Evolutionary conservation across 257 asterid genomes (phyloP).

Genomic region (Paulownia fortunei): DNA sequence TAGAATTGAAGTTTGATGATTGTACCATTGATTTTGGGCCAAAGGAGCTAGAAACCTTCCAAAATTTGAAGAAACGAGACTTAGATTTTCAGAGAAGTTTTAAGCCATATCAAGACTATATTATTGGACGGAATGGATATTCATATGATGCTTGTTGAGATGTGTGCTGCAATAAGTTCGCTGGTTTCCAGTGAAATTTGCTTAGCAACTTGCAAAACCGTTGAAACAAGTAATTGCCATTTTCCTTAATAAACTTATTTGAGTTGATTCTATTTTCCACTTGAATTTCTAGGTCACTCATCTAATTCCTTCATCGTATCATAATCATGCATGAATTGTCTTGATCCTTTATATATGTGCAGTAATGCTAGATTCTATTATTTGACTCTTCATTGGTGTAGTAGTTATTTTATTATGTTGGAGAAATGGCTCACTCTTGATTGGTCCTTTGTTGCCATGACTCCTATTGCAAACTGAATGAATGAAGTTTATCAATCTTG

Average conservation of each 20-base stretch:
- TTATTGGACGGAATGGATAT: not conserved
- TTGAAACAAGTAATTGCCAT: not conserved
- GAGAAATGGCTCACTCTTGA: no score
- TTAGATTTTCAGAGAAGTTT: conserved; percentile 51
- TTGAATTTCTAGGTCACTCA: not conserved
- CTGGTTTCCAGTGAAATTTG: not conserved
- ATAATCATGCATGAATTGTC: not conserved
- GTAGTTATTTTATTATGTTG: no score
- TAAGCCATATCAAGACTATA: conserved; percentile 57
- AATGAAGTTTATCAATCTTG: conserved; percentile 14
- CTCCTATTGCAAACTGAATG: not conserved
- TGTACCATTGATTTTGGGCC: conserved; percentile 33
- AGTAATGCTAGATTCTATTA: no score
- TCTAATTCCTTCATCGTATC: not conserved
- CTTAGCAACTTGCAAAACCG: not conserved
- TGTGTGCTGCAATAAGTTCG: not conserved
- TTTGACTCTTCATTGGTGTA: not conserved
- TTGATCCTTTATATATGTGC: not conserved
- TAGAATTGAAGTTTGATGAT: conserved; percentile 53
- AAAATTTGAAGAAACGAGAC: conserved; percentile 52
- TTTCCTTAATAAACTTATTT: not conserved
- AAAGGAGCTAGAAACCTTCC: conserved; percentile 51
- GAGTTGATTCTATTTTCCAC: not conserved
- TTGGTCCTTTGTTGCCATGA: no score
- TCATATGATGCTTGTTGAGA: not conserved